Evolutionary conservation across 148 eudicot species (phyloP), one percentile per base, ranked within the genome.

Genomic region (Suaeda aralocaspica): DNA sequence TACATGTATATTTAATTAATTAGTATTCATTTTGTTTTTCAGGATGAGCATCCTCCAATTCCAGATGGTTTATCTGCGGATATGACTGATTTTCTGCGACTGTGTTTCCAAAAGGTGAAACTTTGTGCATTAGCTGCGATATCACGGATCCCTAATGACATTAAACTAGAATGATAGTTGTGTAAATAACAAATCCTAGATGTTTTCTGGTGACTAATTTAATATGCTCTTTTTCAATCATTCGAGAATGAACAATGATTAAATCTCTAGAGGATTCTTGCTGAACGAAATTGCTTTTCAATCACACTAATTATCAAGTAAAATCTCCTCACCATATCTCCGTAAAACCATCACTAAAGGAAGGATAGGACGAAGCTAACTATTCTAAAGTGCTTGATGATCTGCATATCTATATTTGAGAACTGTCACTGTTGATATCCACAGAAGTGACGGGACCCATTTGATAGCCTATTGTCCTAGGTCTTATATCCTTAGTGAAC

Each of bases 41-140:
- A 94, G 99, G 99, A 94, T 82, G 97, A 91, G 69, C 82, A 81
- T 72, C 99, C 99, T 80, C 99, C 99, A 58, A 91, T 94, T 70
- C 99, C 99, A 41, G 99, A 94, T 76, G 84, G 96, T 70, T 80
- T 94, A 41, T 94, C 99, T 65, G 84, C 88, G 50, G 91, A 86
- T 74, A 88, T 94, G 55, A 81, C 96, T 42, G 96, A 94, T 85
- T 94, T 94, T 81, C 78, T 94, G 67, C 86, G 82, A 13, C 97
- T 87, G 60, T 94, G 99, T 78, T 94, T 94, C 81, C 83, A 94
- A 83, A 94, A 94, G 97, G 99, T 89, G 76, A 80, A 77, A 53
- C 16, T 21, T 56, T 34, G 25, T 73, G 50, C 14, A 55, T 55
- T 57, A 15, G 24, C 26, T 0, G 11, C 31, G 50, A 10, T 46